Evolutionary conservation across 1,139 yeast genomes (phyloP).

Genomic region (Scheffersomyces cryptocercus): DNA sequence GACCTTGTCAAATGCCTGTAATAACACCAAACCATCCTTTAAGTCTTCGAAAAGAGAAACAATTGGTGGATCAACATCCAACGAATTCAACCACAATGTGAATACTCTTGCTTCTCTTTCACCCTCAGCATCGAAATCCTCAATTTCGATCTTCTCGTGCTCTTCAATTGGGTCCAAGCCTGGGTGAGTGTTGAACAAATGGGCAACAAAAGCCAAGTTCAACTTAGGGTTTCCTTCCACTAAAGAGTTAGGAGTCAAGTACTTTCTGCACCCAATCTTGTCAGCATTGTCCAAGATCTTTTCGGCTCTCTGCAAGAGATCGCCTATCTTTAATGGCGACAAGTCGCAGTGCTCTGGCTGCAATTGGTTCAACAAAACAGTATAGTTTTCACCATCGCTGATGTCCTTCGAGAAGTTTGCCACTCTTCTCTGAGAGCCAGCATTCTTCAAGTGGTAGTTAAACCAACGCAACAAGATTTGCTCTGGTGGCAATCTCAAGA

Average conservation of each 20-base stretch:
- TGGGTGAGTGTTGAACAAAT: slow-evolving; percentile 92
- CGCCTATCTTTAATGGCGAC: slow-evolving; percentile 74
- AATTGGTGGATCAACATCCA: slow-evolving; percentile 95
- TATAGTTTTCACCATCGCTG: slow-evolving; percentile 93
- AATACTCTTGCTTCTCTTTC: slow-evolving; percentile 99
- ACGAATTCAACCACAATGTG: slow-evolving; percentile 93
- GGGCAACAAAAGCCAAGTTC: slow-evolving; percentile 96
- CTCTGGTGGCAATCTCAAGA: slow-evolving; percentile 95
- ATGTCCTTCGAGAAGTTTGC: slow-evolving; percentile 85
- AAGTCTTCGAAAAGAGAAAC: slow-evolving; percentile 90
- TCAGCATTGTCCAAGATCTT: slow-evolving; percentile 85
- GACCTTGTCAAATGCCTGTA: slow-evolving; percentile 95
- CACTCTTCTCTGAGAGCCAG: slow-evolving; percentile 88
- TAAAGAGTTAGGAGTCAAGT: slow-evolving; percentile 87
- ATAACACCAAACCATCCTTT: slow-evolving; percentile 84
- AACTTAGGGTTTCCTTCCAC: slow-evolving; percentile 96
- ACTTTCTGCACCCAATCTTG: slow-evolving; percentile 87
- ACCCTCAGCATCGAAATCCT: slow-evolving; percentile 98
- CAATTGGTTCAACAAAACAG: slow-evolving; percentile 83
- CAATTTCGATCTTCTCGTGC: slow-evolving; percentile 82
- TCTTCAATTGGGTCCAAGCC: slow-evolving; percentile 96
- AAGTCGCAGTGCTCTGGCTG: slow-evolving; percentile 82
- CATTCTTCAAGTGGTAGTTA: slow-evolving; percentile 91
- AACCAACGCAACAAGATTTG: slow-evolving; percentile 97
- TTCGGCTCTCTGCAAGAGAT: slow-evolving; percentile 80